These are phyloP conservation scores for Russula griseocarnosa DNA, from an alignment of 768 basidiomycete species.

Conservation along the genomic window DNA sequence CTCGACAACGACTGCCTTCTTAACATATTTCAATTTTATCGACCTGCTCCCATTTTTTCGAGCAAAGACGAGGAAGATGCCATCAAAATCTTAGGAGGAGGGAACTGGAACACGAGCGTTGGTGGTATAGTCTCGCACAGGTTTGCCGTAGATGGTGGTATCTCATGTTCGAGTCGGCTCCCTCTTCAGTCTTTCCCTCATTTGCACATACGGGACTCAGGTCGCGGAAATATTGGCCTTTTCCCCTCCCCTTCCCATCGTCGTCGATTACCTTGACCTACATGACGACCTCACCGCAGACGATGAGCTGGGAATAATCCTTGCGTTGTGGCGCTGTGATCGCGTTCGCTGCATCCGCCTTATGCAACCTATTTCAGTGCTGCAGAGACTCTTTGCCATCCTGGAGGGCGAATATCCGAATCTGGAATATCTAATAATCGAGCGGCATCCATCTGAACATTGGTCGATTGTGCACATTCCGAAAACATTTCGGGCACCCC, in stretches of 20 bases:
- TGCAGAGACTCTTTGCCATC: background rate
- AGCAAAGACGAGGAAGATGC: background rate
- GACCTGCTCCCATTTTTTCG: background rate
- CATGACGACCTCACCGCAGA: background rate
- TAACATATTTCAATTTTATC: background rate
- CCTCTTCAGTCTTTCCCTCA: background rate
- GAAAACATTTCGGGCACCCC: background rate
- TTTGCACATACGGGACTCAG: background rate
- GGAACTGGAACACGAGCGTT: background rate
- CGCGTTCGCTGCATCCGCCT: constrained; percentile 1
- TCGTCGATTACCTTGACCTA: background rate
- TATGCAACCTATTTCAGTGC: too few species aligned
- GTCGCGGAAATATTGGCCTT: background rate
- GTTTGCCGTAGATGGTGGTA: background rate
- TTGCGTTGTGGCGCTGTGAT: background rate
- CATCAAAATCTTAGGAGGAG: background rate
- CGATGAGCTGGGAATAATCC: background rate
- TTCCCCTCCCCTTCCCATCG: background rate
- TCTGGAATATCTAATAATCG: background rate
- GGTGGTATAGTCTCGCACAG: background rate
- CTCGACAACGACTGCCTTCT: background rate
- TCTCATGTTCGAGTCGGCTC: background rate
- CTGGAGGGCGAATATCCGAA: background rate
- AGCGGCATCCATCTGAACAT: background rate
- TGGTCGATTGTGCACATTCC: background rate